phyloP scores from a whole-genome alignment of 352 stramenopile species.

The Globisporangium uncinulatum region DNA sequence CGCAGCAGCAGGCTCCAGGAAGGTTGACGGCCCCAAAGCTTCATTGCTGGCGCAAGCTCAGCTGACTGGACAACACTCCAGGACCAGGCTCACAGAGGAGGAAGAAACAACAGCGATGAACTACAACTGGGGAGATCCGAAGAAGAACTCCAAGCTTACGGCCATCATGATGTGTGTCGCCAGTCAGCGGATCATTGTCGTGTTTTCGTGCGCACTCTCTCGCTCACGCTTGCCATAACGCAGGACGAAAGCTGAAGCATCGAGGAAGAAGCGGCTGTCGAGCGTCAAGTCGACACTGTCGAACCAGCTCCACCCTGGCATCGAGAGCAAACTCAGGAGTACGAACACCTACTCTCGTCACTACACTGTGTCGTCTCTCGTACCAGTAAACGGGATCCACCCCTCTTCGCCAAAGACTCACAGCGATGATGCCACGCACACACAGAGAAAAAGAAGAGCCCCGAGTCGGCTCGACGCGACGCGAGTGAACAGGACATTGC shows the following conservation, averaged over 20 bases:
- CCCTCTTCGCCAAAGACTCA: too few species aligned
- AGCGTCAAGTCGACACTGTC: conserved; percentile 72
- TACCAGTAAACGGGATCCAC: too few species aligned
- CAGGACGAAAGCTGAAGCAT: conserved; percentile 68
- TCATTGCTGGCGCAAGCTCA: too few species aligned
- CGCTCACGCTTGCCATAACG: neutral
- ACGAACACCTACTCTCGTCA: conserved; percentile 6
- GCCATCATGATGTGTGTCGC: conserved; percentile 68
- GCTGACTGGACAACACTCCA: neutral
- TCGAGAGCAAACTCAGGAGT: conserved; percentile 70
- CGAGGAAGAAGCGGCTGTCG: conserved; percentile 60
- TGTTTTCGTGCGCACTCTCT: neutral
- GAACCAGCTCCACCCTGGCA: conserved; percentile 61
- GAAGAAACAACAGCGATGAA: conserved; percentile 29
- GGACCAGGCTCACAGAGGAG: neutral
- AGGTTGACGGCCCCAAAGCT: too few species aligned
- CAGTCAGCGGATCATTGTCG: neutral
- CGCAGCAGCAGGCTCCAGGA: too few species aligned
- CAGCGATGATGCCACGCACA: too few species aligned
- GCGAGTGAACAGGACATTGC: conserved; percentile 1
- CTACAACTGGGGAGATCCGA: conserved; percentile 81
- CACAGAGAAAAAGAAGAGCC: conserved; percentile 35
- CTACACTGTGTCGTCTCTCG: neutral
- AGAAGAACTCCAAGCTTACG: conserved; percentile 70
- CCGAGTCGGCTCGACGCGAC: conserved; percentile 19